Evolutionary conservation across 805 yeast genomes (phyloP), one percentile per base, ranked within the genome.

Genomic region (Wickerhamomyces hampshirensis): DNA sequence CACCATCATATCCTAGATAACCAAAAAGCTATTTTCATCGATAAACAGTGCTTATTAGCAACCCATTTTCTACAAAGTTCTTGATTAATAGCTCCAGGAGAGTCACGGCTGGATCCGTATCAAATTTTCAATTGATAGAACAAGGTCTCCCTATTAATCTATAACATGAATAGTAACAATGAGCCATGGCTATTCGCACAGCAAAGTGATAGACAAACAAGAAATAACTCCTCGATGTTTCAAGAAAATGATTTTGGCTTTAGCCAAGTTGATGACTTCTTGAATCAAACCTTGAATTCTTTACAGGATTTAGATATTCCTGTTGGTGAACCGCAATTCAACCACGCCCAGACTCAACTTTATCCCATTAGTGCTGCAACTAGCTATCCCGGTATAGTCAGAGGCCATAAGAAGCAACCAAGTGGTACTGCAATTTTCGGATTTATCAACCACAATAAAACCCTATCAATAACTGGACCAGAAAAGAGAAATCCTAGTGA

Each of bases 391-490:
- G 47, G 36, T 35, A 49, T 31, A 15, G 18, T 36, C 21, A 46
- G 31, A 39, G 54, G 58, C 17, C 91, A 83, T 53, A 59, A 70
- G 35, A 71, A 85, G 45, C 75, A 77, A 39, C 66, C 74, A 14
- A 80, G 88, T 62, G 94, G 94, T 11, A 80, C 91, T 4, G 91
- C 84, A 3, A 83, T 84, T 18, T 84, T 84, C 58, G 94, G 94
- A 0, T 83, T 73, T 46, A 62, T 69, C 7, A 77, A 75, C 31
- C 89, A 83, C 54, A 69, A 70, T 40, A 73, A 75, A 39, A 81
- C 77, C 31, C 56, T 83, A 26, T 75, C 84, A 3, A 69, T 83
- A 30, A 72, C 78, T 6, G 83, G 82, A 10, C 51, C 24, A 12
- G 27, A 26, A 6, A 19, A 10, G 17, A 38, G 32, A 28, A 30